Conservation (phyloP, 1,284 basidiomycete species). For the Puccinia triticina region DNA sequence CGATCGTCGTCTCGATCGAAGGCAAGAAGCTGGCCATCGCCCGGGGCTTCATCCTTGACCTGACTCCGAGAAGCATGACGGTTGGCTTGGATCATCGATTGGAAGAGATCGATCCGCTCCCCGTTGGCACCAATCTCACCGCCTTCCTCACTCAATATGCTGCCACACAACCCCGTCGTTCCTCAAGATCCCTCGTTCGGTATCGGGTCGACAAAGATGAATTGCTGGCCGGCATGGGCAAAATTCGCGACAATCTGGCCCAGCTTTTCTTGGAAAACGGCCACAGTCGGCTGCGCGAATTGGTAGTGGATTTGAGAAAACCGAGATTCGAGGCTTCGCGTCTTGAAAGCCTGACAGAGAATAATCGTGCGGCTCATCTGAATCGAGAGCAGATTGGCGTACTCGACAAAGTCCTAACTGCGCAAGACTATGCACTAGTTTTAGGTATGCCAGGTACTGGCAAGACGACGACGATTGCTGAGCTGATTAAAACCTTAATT, state of each 20-base stretch:
- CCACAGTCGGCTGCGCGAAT: slow-evolving; percentile 65
- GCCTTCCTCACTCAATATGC: slow-evolving; percentile 20
- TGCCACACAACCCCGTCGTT: slow-evolving; percentile 25
- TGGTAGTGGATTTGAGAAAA: slow-evolving; percentile 77
- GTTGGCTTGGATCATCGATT: slow-evolving; percentile 81
- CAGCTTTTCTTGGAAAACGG: slow-evolving; percentile 79
- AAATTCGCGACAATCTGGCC: slow-evolving; percentile 86
- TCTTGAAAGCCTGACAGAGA: slow-evolving; percentile 49
- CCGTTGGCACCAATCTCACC: slow-evolving; percentile 24
- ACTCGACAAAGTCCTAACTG: slow-evolving; percentile 73
- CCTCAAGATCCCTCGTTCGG: slow-evolving; percentile 61
- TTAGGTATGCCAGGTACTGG: slow-evolving; percentile 98
- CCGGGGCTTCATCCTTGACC: slow-evolving; percentile 77
- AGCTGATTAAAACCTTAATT: slow-evolving; percentile 79
- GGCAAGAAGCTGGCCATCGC: slow-evolving; percentile 80
- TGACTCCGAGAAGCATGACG: slow-evolving; percentile 70
- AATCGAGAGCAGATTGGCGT: slow-evolving; percentile 78
- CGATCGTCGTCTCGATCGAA: slow-evolving; percentile 78
- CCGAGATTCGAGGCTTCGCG: slow-evolving; percentile 68
- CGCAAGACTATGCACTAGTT: slow-evolving; percentile 86
- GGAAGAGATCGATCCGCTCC: slow-evolving; percentile 53
- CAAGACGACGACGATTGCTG: slow-evolving; percentile 92
- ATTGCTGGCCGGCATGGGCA: slow-evolving; percentile 78
- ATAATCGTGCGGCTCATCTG: slow-evolving; percentile 61
- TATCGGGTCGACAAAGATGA: slow-evolving; percentile 96